phyloP scores from a whole-genome alignment of 139 green algal genomes.

The Gonium pectorale region DNA sequence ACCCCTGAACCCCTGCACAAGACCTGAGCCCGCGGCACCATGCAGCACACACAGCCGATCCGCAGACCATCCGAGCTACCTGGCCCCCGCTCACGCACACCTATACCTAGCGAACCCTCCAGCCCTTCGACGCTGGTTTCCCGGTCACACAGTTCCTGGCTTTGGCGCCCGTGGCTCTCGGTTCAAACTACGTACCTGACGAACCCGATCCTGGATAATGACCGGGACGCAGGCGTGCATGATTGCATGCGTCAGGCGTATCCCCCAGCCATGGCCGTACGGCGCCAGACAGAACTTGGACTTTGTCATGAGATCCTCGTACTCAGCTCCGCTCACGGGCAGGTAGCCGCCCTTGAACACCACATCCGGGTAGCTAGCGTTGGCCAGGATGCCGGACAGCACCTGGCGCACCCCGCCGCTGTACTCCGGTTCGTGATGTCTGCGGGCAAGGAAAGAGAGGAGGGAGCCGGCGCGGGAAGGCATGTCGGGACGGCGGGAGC shows the following conservation, averaged over 20 bases:
- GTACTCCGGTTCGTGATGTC: slow-evolving; percentile 51
- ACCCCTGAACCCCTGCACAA: no score
- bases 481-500: no score
- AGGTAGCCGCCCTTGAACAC: slow-evolving; percentile 24
- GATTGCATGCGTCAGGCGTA: slow-evolving; percentile 46
- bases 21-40: no score
- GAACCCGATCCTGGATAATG: slow-evolving; percentile 51
- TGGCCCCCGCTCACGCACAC: no score
- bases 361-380: slow-evolving; percentile 24
- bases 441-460: not conserved
- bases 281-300: slow-evolving; percentile 51
- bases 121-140: no score
- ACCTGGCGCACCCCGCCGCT: slow-evolving; percentile 42
- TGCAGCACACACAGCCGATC: no score
- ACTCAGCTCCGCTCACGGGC: not conserved
- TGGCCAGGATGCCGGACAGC: slow-evolving; percentile 24
- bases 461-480: no score
- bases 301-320: slow-evolving; percentile 20
- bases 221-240: slow-evolving; percentile 51
- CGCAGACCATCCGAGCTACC: no score
- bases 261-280: slow-evolving; percentile 55
- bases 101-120: no score
- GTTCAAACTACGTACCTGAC: not conserved
- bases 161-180: no score
- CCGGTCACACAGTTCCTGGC: no score